Evolutionary conservation across 768 basidiomycete species (phyloP).

Genomic region (Boletus reticulatus): DNA sequence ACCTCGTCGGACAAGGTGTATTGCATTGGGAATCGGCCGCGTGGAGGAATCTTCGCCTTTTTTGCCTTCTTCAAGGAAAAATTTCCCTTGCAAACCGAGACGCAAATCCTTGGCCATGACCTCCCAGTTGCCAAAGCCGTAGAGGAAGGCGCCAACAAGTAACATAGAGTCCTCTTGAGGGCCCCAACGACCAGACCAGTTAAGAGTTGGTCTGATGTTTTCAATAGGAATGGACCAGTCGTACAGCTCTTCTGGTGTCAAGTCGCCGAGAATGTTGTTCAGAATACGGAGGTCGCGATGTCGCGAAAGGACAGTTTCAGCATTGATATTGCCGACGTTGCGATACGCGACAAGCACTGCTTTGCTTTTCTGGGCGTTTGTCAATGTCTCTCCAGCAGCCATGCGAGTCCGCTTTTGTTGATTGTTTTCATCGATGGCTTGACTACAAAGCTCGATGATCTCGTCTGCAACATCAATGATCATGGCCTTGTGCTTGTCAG

Average conservation of each 20-base stretch:
- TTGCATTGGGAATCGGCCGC: constrained; percentile 93
- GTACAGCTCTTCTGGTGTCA: constrained; percentile 64
- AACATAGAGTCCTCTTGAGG: constrained; percentile 92
- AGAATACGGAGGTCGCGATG: constrained; percentile 87
- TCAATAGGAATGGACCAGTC: constrained; percentile 90
- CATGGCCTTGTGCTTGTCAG: constrained; percentile 92
- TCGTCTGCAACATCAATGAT: constrained; percentile 91
- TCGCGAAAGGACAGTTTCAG: constrained; percentile 92
- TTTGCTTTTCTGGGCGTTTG: constrained; percentile 94
- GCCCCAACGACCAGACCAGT: constrained; percentile 97
- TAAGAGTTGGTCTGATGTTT: constrained; percentile 88
- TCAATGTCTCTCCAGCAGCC: constrained; percentile 83
- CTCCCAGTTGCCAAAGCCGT: constrained; percentile 98
- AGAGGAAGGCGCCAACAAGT: constrained; percentile 86
- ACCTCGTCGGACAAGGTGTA: constrained; percentile 95
- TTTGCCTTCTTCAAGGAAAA: constrained; percentile 98
- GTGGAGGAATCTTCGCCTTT: constrained; percentile 84
- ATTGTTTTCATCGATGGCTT: constrained; percentile 83
- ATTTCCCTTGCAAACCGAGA: constrained; percentile 85
- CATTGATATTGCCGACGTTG: constrained; percentile 92
- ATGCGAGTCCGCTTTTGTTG: constrained; percentile 72
- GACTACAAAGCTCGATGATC: constrained; percentile 80
- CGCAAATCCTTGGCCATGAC: constrained; percentile 85
- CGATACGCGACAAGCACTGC: constrained; percentile 91
- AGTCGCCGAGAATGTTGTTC: constrained; percentile 69